phyloP scores from a whole-genome alignment of 2,329 filamentous ascomycete genomes.

The Colletotrichum sp. region DNA sequence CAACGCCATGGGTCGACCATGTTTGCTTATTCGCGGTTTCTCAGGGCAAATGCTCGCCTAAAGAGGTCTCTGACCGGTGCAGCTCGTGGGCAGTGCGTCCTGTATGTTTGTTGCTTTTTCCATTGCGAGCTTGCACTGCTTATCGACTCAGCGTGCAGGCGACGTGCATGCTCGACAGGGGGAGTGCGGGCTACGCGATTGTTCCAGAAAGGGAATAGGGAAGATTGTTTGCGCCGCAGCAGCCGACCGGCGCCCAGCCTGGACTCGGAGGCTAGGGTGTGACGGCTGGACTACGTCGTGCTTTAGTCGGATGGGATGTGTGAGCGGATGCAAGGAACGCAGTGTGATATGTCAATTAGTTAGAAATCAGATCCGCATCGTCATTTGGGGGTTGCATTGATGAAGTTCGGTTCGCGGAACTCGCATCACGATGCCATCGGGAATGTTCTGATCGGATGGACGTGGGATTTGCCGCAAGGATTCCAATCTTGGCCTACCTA shows the following conservation, averaged over 20 bases:
- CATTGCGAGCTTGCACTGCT: neutral
- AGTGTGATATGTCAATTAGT: neutral
- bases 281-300: neutral
- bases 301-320: neutral
- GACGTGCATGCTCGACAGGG: neutral
- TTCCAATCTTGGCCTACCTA: neutral
- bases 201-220: neutral
- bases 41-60: neutral
- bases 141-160: neutral
- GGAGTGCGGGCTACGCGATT: neutral
- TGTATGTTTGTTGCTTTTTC: conserved; percentile 11
- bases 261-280: neutral
- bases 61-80: neutral
- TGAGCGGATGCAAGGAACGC: neutral
- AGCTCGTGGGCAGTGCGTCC: neutral
- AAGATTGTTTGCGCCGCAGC: neutral
- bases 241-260: neutral
- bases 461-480: neutral
- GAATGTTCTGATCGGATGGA: neutral
- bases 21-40: neutral
- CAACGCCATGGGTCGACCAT: neutral
- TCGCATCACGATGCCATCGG: neutral
- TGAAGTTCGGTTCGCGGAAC: neutral
- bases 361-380: neutral
- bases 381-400: neutral